Evolutionary conservation across 306 rosid genomes (phyloP), one percentile per base, ranked within the genome.

Genomic region (Coriaria nepalensis): DNA sequence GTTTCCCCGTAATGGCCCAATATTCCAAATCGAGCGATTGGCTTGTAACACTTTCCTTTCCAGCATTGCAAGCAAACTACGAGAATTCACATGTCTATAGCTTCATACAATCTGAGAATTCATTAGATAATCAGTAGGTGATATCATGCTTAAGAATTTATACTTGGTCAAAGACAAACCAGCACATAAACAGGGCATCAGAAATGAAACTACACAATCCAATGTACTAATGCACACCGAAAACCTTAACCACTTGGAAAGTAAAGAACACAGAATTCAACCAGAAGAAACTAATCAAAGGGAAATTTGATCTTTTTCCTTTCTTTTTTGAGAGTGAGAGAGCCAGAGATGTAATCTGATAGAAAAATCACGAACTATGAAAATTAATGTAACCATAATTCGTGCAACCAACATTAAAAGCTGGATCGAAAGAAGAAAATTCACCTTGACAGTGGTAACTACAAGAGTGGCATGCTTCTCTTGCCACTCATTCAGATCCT

Each of bases 401-500:
- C 29, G 3, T 20, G 29, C 29, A 20, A 20, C 2, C 29, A 20
- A 20, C 29, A 29, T 37, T 47, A 45, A 37, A 37, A 12, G 2
- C 15, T 37, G 45, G 11, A n/a, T 6, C 35, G 14, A 36, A 46
- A 6, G 37, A n/a, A 11, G 11, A 6, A 10, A 68, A 65, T 58
- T 59, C 51, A 86, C 98, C 96, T 79, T 92, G 43, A 86, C 96
- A 59, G 86, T 56, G 10, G 88, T 79, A 59, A 92, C 81, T 59
- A 92, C 93, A 49, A 92, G 63, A 50, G 75, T 92, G 33, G 98
- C 98, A 68, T 92, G 98, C 46, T 73, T 76, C 75, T 92, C 98
- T 70, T 92, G 98, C 79, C 93, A 92, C 64, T 82, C 96, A 45
- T 78, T 79, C 63, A 85, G 96, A 79, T 92, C 98, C 65, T 82